Base-by-base conservation (phyloP, 306 rosid genomes). In the Prunus armeniaca region DNA sequence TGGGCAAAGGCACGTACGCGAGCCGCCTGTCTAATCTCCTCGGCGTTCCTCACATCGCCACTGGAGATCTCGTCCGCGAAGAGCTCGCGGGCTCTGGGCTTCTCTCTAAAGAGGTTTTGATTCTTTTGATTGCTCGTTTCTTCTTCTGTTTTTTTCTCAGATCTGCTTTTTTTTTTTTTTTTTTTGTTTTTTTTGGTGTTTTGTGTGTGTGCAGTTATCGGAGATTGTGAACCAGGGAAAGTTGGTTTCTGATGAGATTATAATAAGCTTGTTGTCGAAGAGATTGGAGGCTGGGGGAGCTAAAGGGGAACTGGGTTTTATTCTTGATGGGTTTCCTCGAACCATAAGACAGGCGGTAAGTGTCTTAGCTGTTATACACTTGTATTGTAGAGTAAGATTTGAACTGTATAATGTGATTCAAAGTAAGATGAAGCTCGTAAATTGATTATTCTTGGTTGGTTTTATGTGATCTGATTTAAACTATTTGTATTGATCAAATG, bases 251-350 rank as follows among this genome's bases (percentile, higher is more conserved):
- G 98, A 95, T 84, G 97, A 95, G 77, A 88, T 90, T 65, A 95
- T 95, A 54, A 86, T 92, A 74, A 83, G 67, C 85, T 87, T 95
- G 83, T 77, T 95, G 84, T 90, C 97, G 22, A 90, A 95, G 86
- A 89, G 97, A 86, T 88, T 92, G 74, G 88, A 73, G 76, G 84
- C 83, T 60, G 97, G 91, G 66, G 92, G 88, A 75, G 85, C 86
- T 15, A 91, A 92, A 78, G 97, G 93, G 5, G 92, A 90, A 62
- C 82, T 86, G 7, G 97, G 99, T 67, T 95, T 90, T 78, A 95
- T 95, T 87, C 99, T 95, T n/a, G 99, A 95, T 78, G 99, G 99
- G 34, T 95, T 92, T 78, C 99, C 99, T 24, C 88, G 99, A 62
- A 95, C 97, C 49, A 88, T 95, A 65, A 84, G 84, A 57, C 99